Evolutionary conservation across 1,284 basidiomycete species (phyloP).

Genomic region (Puccinia coronata): DNA sequence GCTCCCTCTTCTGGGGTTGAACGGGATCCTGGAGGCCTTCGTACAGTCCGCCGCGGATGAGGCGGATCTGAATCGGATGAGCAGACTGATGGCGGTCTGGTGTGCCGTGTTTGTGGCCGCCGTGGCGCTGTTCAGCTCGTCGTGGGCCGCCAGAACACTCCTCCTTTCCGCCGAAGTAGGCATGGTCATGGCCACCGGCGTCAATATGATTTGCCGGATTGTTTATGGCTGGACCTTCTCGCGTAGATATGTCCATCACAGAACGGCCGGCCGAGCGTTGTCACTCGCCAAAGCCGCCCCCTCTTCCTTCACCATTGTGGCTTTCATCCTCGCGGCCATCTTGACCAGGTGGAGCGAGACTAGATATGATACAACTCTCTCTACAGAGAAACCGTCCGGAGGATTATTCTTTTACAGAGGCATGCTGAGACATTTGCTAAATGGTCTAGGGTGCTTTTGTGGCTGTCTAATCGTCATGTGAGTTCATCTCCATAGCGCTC

Average conservation of each 20-base stretch:
- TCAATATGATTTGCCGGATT: conserved; percentile 45
- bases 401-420: background rate
- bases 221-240: conserved; percentile 27
- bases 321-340: conserved; percentile 13
- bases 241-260: background rate
- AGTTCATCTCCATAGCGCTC: background rate
- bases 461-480: conserved; percentile 9
- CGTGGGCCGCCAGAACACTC: background rate
- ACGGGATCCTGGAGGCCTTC: conserved; percentile 86
- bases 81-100: conserved; percentile 60
- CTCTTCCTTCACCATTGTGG: background rate
- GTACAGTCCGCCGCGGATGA: conserved; percentile 73
- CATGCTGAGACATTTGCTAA: background rate
- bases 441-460: background rate
- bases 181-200: conserved; percentile 45
- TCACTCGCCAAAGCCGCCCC: background rate
- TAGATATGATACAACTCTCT: background rate
- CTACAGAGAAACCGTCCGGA: background rate
- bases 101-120: conserved; percentile 42
- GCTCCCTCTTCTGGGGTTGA: conserved; percentile 81
- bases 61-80: conserved; percentile 68
- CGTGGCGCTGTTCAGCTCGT: conserved; percentile 13
- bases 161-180: conserved; percentile 35
- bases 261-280: background rate
- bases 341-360: conserved; percentile 26